Evolutionary conservation across 225 moss, liverwort and hornwort genomes (phyloP), one percentile per base, ranked within the genome.

Genomic region (Straminergon stramineum): DNA sequence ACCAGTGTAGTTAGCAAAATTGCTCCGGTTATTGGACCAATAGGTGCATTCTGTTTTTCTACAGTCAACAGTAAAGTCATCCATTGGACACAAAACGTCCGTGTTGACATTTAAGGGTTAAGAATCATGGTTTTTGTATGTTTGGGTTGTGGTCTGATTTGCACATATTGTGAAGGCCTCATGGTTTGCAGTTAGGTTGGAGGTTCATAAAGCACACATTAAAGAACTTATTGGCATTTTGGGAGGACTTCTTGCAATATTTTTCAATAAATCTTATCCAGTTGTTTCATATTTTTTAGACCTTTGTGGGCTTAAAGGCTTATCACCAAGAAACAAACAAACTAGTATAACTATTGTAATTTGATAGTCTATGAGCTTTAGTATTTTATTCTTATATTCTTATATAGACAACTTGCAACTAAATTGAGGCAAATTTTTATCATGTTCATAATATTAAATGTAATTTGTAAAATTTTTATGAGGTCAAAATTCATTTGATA

Each of bases 251-350:
- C 27, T 17, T 27, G 17, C 4, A 37, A 17, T 27, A 11, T 27
- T 17, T 37, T 23, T 55, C 2, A 37, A 2, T 15, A 9, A 10
- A 11, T 39, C 39, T 39, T 60, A 80, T 1, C 3, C 7, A 18
- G 39, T 79, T 24, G n/a, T 30, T 81, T 30, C 11, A 20, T 30
- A 30, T 41, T 30, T 41, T 81, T 30, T 60, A 3, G 0, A 60
- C 5, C 7, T 80, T 28, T 3, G 1, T 11, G 2, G 8, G 35
- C 6, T 55, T 53, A 3, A 53, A 35, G 6, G 22, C 0, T 0
- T 35, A 53, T 13, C 2, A 51, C n/a, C 2, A 19, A 20, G 4
- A 17, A 31, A 11, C 2, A 18, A 31, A 75, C 0, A 2, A 51
- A 75, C 32, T 75, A 32, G 13, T 20, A 13, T 5, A 13, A 20